These are phyloP conservation scores for Aspergillus sp. DNA, from an alignment of 2,329 filamentous ascomycete species.

Conservation along the genomic window DNA sequence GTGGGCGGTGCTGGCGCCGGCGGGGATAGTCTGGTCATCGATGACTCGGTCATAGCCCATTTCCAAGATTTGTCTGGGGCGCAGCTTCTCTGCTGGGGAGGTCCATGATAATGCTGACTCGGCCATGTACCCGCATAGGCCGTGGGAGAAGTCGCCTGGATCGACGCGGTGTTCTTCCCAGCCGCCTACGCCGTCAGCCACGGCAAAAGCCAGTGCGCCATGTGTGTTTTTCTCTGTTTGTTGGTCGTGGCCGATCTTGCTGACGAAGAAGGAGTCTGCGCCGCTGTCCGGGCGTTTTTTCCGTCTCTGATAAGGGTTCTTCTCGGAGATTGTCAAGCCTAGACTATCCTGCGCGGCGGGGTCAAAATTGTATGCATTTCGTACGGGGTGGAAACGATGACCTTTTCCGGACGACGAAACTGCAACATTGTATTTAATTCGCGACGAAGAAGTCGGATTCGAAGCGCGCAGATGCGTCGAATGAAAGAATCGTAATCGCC, in stretches of 20 bases:
- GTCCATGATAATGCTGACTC: slow-evolving; percentile 58
- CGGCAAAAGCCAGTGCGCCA: slow-evolving; percentile 64
- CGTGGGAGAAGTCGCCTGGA: slow-evolving; percentile 90
- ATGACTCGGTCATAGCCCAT: slow-evolving; percentile 77
- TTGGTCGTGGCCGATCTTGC: slow-evolving; percentile 64
- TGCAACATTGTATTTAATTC: slow-evolving; percentile 62
- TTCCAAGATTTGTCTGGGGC: slow-evolving; percentile 68
- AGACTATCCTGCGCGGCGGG: slow-evolving; percentile 37
- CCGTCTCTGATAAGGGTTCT: slow-evolving; percentile 50
- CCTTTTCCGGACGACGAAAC: slow-evolving; percentile 71
- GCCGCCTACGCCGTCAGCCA: slow-evolving; percentile 91
- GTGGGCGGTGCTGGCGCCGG: slow-evolving; percentile 87
- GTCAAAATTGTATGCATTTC: slow-evolving; percentile 67
- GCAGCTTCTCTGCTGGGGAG: slow-evolving; percentile 32
- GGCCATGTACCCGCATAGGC: slow-evolving; percentile 89
- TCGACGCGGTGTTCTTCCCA: slow-evolving; percentile 92
- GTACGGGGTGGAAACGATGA: slow-evolving; percentile 59
- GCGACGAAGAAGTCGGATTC: slow-evolving; percentile 20
- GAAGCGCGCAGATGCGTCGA: slow-evolving; percentile 17
- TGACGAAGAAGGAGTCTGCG: slow-evolving; percentile 94
- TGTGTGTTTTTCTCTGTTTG: slow-evolving; percentile 48
- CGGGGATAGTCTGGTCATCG: slow-evolving; percentile 63
- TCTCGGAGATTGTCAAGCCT: slow-evolving; percentile 27
- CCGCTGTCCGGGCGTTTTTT: slow-evolving; percentile 67
- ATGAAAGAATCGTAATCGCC: slow-evolving; percentile 20